A percentile compares a stretch with the other conserved stretches of the same genome.
Evolutionary conservation across 2,329 filamentous ascomycete species (phyloP).

Genomic region (Fusarium subtropicale): DNA sequence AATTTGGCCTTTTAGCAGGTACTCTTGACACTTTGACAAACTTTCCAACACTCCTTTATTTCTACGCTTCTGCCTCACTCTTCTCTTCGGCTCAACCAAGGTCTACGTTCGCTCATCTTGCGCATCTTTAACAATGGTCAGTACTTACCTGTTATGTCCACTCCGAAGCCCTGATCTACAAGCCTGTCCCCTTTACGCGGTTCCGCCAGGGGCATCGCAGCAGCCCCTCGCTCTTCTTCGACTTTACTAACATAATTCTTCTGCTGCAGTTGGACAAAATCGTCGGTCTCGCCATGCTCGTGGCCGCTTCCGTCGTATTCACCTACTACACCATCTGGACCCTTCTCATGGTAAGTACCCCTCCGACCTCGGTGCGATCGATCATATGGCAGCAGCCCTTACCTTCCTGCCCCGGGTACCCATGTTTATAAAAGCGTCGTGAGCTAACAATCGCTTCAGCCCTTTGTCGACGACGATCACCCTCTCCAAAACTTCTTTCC

Average conservation of each 20-base stretch:
- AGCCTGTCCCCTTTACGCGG: conserved; percentile 39
- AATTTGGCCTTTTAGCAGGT: conserved; percentile 11
- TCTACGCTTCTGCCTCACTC: conserved; percentile 11
- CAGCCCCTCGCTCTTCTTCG: conserved; percentile 37
- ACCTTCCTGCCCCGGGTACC: background rate
- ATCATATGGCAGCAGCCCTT: background rate
- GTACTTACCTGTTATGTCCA: background rate
- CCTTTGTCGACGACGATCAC: conserved; percentile 96
- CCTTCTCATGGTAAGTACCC: conserved; percentile 82
- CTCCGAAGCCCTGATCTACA: conserved; percentile 16
- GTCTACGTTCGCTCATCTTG: conserved; percentile 33
- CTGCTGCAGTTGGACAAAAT: conserved; percentile 84
- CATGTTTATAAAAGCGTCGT: conserved; percentile 2
- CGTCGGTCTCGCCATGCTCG: conserved; percentile 74
- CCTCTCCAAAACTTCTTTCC: conserved; percentile 95
- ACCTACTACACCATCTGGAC: conserved; percentile 98
- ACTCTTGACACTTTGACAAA: conserved; percentile 19
- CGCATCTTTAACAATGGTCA: conserved; percentile 45
- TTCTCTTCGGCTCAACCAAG: conserved; percentile 23
- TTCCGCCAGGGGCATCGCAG: conserved; percentile 30
- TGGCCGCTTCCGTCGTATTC: conserved; percentile 72
- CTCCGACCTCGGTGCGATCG: conserved; percentile 14
- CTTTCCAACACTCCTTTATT: conserved; percentile 44
- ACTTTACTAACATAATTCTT: conserved; percentile 28
- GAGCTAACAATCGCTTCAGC: conserved; percentile 65